Conservation (phyloP, 768 basidiomycete species). For the Serpula lacrymans region DNA sequence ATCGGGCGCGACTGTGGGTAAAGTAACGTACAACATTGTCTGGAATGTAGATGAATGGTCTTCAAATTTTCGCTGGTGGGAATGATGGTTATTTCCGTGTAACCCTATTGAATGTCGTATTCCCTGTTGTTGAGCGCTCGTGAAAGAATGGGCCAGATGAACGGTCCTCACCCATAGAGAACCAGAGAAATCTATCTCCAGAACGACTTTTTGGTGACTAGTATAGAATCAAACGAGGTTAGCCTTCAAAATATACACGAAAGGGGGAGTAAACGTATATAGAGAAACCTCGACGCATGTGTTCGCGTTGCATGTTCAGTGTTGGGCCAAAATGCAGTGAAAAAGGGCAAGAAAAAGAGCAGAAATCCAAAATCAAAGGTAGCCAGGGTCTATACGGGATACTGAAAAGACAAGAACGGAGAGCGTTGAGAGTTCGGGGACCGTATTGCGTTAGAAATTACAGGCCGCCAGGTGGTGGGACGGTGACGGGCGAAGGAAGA, state of each 20-base stretch:
- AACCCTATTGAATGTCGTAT: conserved; percentile 54
- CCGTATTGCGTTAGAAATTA: conserved; percentile 16
- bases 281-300: conserved; percentile 76
- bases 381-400: no score
- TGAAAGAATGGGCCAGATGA: conserved; percentile 17
- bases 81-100: conserved; percentile 87
- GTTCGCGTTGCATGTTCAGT: conserved; percentile 69
- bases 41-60: conserved; percentile 84
- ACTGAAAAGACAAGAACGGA: neutral
- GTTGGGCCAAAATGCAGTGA: conserved; percentile 3
- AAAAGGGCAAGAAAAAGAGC: conserved; percentile 4
- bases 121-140: conserved; percentile 15
- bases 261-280: conserved; percentile 67
- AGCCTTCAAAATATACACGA: conserved; percentile 26
- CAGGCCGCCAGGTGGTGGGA: conserved; percentile 18
- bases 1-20: conserved; percentile 4
- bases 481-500: conserved; percentile 21
- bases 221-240: conserved; percentile 58
- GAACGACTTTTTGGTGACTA: conserved; percentile 94
- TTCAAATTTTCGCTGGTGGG: conserved; percentile 77
- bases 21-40: conserved; percentile 72
- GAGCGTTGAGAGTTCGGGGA: conserved; percentile 1
- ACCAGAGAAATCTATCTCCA: conserved; percentile 92
- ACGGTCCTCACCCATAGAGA: conserved; percentile 61
- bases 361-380: no score